Evolutionary conservation across 352 stramenopile species (phyloP), one percentile per base, ranked within the genome.

Genomic region (Pythium aphanidermatum): DNA sequence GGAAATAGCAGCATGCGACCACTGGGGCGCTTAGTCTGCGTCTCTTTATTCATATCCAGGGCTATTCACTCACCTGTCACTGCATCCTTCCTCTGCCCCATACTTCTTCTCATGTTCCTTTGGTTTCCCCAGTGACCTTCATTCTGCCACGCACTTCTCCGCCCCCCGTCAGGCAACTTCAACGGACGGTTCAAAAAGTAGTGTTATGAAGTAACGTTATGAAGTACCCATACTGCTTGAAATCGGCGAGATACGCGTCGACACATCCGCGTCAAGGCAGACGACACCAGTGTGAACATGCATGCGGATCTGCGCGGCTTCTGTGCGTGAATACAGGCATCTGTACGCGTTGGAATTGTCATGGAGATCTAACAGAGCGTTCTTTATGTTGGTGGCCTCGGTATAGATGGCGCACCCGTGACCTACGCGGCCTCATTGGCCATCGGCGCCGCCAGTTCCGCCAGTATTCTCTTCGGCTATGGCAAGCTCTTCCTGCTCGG

Each of bases 301-400:
- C 77, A 90, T 60, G 70, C 63, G 29, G 77, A 90, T 55, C 51
- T 90, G 42, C 73, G 74, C 30, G 77, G 77, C 68, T 90, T 90
- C 70, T 90, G 77, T 90, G 40, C 49, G 74, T 85, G 23, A 21
- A n/a, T n/a, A n/a, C n/a, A n/a, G n/a, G 14, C 14, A 21, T 34
- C 1, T 14, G 27, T 16, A 17, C 33, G 10, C 17, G 28, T 27
- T n/a, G 13, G 26, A n/a, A 34, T n/a, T 25, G 13, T 5, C 19
- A 27, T 20, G 11, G 21, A 12, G 36, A 30, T 13, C 1, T 34
- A 39, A 41, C 2, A 34, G 9, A 31, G 9, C 14, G 9, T 9
- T 2, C 2, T 46, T 19, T 10, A 6, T 34, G 10, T 23, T 29
- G 3, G 31, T n/a, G 26, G n/a, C 51, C 5, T 57, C 17, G 32